Evolutionary conservation across 768 basidiomycete genomes (phyloP), one percentile per base, ranked within the genome.

Genomic region (Leccinum sublutescens): DNA sequence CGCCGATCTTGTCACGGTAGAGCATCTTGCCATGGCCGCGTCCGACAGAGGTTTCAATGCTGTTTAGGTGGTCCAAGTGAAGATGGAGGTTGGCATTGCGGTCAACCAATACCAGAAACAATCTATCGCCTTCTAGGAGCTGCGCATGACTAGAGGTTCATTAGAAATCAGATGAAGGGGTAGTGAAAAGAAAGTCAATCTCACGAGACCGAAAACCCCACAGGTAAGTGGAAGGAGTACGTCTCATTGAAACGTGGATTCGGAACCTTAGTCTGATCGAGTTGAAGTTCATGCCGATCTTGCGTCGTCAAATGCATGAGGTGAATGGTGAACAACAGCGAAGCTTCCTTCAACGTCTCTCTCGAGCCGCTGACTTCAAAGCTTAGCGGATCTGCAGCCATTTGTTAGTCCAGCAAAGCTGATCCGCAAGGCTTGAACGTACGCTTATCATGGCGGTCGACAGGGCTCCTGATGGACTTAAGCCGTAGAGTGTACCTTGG

Each of bases 1-100:
- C 71, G 0, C 81, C 83, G 21, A 84, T 74, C 61, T 80, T 83
- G 52, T 80, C 77, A 12, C 75, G 75, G 58, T 76, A 71, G 15
- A 85, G 63, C 7, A 55, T 50, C 56, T 77, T 78, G 48, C 75
- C 70, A 8, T 58, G 55, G 8, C 70, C 68, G 19, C 65, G 64
- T 6, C 62, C 56, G 8, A 83, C 64, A 1, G 79, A 75, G 36
- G 64, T 60, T 9, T 74, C 71, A 3, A 85, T 70, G 12, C 34
- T 61, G 8, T 61, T 57, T 0, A 76, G 58, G 0, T 55, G 57
- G 17, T 83, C 82, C 23, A 80, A 54, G 58, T 73, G 78, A 9
- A 84, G 63, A 25, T 66, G 58, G 3, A 82, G 60, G 34, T 73
- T 67, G 11, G 68, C 73, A 0, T 55, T 54, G 2, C 58, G 51